A percentile compares a stretch with the other conserved stretches of the same genome.
These are phyloP conservation scores for Suillus ampliporus DNA, from an alignment of 768 basidiomycete species.

Conservation along the genomic window DNA sequence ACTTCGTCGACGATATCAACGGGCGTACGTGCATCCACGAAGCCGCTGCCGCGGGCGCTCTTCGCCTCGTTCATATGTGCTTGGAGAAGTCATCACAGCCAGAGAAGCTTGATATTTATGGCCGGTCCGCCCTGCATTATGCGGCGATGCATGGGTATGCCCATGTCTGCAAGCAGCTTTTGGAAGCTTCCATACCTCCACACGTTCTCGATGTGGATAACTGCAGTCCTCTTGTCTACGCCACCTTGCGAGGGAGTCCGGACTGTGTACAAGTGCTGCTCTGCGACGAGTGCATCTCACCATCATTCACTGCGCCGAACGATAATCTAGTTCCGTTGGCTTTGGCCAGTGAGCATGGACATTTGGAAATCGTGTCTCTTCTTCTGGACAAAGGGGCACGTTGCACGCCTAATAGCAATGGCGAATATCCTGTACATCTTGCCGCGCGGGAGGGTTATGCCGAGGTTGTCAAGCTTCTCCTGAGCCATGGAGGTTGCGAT, in stretches of 20 bases:
- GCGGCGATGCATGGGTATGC: slow-evolving; percentile 93
- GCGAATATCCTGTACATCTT: slow-evolving; percentile 96
- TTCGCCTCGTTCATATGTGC: slow-evolving; percentile 81
- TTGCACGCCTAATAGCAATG: slow-evolving; percentile 87
- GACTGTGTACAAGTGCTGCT: slow-evolving; percentile 86
- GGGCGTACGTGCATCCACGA: slow-evolving; percentile 93
- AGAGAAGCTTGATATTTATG: slow-evolving; percentile 85
- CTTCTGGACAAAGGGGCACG: slow-evolving; percentile 79
- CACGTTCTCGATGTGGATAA: slow-evolving; percentile 89
- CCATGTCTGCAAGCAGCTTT: slow-evolving; percentile 72
- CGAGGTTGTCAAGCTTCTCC: slow-evolving; percentile 79
- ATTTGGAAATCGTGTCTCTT: slow-evolving; percentile 79
- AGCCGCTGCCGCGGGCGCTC: slow-evolving; percentile 84
- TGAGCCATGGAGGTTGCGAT: slow-evolving; percentile 81
- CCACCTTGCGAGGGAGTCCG: slow-evolving; percentile 84
- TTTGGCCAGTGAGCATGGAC: slow-evolving; percentile 89
- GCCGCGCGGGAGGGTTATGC: slow-evolving; percentile 92
- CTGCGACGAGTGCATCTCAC: slow-evolving; percentile 67
- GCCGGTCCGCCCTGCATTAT: slow-evolving; percentile 93
- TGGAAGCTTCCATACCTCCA: slow-evolving; percentile 70
- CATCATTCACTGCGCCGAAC: slow-evolving; percentile 59
- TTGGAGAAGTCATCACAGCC: slow-evolving; percentile 73
- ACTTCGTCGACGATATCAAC: slow-evolving; percentile 96
- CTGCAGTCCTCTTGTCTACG: slow-evolving; percentile 92
- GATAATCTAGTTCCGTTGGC: slow-evolving; percentile 86